Base-by-base conservation (phyloP, 148 eudicot genomes). In the Rhododendron griersonianum region DNA sequence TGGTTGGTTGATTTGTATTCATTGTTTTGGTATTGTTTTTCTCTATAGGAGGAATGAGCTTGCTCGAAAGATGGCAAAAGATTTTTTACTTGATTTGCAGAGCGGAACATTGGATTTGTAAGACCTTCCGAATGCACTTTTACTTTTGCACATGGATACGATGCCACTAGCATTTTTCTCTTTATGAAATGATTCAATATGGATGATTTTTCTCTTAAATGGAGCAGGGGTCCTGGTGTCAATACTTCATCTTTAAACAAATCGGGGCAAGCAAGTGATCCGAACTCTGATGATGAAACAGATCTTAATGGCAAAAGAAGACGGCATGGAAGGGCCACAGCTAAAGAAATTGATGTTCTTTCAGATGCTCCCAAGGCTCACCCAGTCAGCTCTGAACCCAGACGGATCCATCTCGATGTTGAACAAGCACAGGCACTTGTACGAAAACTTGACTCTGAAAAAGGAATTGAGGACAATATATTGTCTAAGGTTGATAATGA, bases 341-440 rank as follows among this genome's bases (percentile, higher is more conserved):
- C 90, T 13, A 95, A 90, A 87, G 95, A 93, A 63, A 82, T 91
- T 90, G 98, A 94, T 88, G 75, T 76, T 30, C 85, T 94, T 80
- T 92, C 95, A 75, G 94, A 94, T 85, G 98, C 98, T 85, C 98
- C 97, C 6, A 98, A 93, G 88, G 98, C 97, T 84, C 97, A 93
- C 76, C 92, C 92, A 13, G 85, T 98, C 85, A 91, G 98, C 86
- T 93, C 98, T 84, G 99, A 98, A 82, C 93, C 96, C 82, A 91
- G 90, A 84, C 85, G 99, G 81, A 91, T 98, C 41, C 95, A 91
- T 88, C 67, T 90, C 65, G 98, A 98, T 57, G 76, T 98, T 89
- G 98, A 95, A 90, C 92, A 92, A 89, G 94, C 98, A 47, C 98
- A 91, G 88, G 95, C 94, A 50, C 92, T 98, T 83, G 92, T 94